Base-by-base conservation (phyloP, 495 filamentous ascomycete genomes). In the Penicillium macrosclerotiorum region DNA sequence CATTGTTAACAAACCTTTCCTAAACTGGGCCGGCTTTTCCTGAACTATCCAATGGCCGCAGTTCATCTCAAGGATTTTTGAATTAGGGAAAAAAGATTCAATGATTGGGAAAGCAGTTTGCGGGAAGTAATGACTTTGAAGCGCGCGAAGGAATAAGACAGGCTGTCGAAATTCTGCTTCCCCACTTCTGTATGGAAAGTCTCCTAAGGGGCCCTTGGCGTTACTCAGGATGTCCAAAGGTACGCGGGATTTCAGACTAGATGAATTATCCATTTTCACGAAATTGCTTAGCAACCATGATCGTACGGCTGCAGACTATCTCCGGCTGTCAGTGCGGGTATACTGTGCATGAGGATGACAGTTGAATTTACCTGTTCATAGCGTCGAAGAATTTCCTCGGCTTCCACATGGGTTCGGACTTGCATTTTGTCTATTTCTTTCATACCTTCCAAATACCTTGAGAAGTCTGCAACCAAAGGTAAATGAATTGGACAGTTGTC, bases 1-100 rank as follows among this genome's bases (percentile, higher is more conserved):
- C 8, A 4, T 12, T 8, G 5, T 8, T 3, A 33, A 8, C 47
- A 26, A 37, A 45, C 86, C 84, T 70, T 76, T 64, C 59, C 81
- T 75, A 58, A 95, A 94, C 7, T 73, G 80, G 57, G 88, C 80
- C 0, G 90, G 90, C 50, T 84, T 82, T 69, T 94, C 89, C 8
- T 84, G 84, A 42, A 90, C 87, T 1, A 95, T 71, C 89, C 90
- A 94, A 61, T 95, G 89, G 0, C 90, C 89, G 8, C 81, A 76
- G 8, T 92, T 84, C 23, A 94, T 74, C 67, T 92, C 86, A 12
- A 74, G 76, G 27, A 92, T 51, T 54, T 74, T 64, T 52, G 93
- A 93, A 17, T 68, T 63, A 25, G 89, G 90, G 57, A 93, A 95
- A 57, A 93, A 90, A 36, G 75, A 68, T 2, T 86, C 85, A 37